Base-by-base conservation (phyloP, 352 stramenopile genomes). In the Phytophthora cryptogea region DNA sequence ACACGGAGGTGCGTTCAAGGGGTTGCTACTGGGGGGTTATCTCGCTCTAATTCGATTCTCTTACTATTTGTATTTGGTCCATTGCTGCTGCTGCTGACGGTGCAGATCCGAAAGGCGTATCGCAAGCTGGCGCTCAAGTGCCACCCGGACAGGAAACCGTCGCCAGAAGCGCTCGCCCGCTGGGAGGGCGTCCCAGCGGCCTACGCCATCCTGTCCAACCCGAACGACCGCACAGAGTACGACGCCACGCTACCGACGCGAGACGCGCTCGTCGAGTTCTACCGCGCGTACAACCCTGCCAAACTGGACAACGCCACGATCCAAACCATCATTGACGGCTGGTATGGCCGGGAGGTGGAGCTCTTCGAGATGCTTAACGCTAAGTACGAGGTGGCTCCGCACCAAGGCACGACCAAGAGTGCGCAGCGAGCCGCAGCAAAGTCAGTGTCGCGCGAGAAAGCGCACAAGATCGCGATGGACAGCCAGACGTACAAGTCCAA, bases 61-160 rank as follows among this genome's bases (percentile, higher is more conserved):
- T 23, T 23, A 23, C 20, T 2, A 23, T 23, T 23, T n/a, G n/a
- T n/a, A n/a, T n/a, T n/a, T n/a, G n/a, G n/a, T n/a, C n/a, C n/a
- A n/a, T 20, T 33, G 16, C 11, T 47, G 33, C 14, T 35, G 17
- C 11, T 48, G 20, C 13, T 63, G 16, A 30, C 51, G 20, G 20
- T 3, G 20, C 20, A 91, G 79, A 99, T 99, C 68, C 97, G 98
- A 59, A 78, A 86, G 44, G 86, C 90, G 5, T 97, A 97, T 63
- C 84, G 87, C 8, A 94, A 86, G 63, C 65, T 96, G 37, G 89
- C 85, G 39, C 75, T 96, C 35, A 81, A 83, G 55, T 96, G 85
- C 51, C 91, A 97, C 59, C 91, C 91, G 1, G 91, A 97, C 63
- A 94, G 96, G 60, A 99, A 99, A 72, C 85, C 89, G 44, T 83